Evolutionary conservation across 169 alveolate genomes (phyloP), one percentile per base, ranked within the genome.

Genomic region (Plasmodium gaboni): DNA sequence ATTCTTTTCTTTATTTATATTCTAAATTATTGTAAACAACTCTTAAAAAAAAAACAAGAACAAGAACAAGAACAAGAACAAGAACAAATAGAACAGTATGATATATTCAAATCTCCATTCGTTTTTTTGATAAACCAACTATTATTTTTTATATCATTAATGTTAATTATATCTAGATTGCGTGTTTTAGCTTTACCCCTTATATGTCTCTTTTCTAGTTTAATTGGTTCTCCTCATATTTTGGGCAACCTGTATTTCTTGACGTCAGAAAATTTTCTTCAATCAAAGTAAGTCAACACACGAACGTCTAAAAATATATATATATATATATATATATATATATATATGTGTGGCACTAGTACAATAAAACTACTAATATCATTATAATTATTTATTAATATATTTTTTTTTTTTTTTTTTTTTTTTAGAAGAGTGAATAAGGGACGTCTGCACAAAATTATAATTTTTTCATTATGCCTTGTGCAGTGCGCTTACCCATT

Each of bases 131-230:
- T 80, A 10, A 55, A 53, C 6, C 90, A 80, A 28, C 32, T 69
- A 26, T 12, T 59, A 24, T 68, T 67, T 68, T 80, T 67, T 32
- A 17, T 42, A 22, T 24, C 44, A 28, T 60, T 80, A n/a, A 68
- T 68, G 90, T 2, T 50, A 10, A 80, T 80, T 0, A 80, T 80
- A 57, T 28, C 90, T 2, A 70, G 90, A 17, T 50, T 80, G 17
- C 90, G 90, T 55, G 90, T 80, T 15, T 28, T 80, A 64, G 83
- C 83, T 15, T 57, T 80, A 2, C 90, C 90, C 13, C 72, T 80
- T 8, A 15, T 80, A 51, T 80, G 90, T 57, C 12, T 80, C n/a
- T 48, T 80, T 22, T 22, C 65, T 38, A 67, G 85, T 53, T 28
- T 80, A 7, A 59, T 80, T 7, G 90, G 85, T 8, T 80, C 90